These are phyloP conservation scores for Plantago lanceolata DNA, from an alignment of 305 asterid species.

Conservation along the genomic window DNA sequence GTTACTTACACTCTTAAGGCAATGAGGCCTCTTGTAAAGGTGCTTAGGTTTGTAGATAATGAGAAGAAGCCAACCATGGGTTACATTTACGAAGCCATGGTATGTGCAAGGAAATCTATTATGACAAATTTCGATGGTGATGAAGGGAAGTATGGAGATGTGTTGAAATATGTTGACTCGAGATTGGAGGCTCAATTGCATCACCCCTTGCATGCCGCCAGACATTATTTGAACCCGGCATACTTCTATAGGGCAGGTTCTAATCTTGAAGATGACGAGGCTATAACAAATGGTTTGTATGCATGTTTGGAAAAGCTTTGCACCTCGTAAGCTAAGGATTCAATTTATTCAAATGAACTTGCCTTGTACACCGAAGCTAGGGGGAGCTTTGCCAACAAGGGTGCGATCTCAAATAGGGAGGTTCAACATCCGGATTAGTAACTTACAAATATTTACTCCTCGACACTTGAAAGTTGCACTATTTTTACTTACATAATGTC, in stretches of 20 bases:
- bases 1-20: neutral
- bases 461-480: too few relatives aligned
- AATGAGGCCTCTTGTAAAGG: neutral
- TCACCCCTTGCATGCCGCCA: conserved; percentile 9
- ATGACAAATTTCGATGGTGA: neutral
- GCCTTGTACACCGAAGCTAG: conserved; percentile 3
- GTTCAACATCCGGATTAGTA: neutral
- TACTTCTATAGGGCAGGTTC: neutral
- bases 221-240: conserved; percentile 8
- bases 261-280: neutral
- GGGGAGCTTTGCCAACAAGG: conserved; percentile 4
- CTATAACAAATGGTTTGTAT: neutral
- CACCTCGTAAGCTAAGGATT: neutral
- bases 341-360: neutral
- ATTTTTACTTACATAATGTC: too few relatives aligned
- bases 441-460: neutral
- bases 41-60: neutral
- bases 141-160: neutral
- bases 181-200: conserved; percentile 16
- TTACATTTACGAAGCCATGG: conserved; percentile 7
- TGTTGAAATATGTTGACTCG: neutral
- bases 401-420: too few relatives aligned
- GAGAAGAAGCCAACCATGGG: conserved; percentile 11
- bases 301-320: neutral
- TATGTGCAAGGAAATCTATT: neutral